Evolutionary conservation across 257 asterid species (phyloP).

Genomic region (Linaria vulgaris): DNA sequence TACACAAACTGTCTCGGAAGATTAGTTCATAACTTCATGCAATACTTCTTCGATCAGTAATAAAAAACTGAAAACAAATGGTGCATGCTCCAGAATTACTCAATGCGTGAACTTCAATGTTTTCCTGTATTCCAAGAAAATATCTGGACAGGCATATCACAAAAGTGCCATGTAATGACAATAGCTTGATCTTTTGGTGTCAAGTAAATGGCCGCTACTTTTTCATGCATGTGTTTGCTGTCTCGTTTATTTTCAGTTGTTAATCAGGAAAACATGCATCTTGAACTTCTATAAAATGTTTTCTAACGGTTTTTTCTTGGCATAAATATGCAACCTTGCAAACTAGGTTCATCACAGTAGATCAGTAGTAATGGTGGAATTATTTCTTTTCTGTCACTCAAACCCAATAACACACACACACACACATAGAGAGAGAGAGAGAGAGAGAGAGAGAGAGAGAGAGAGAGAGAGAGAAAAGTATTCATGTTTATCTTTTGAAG

Average conservation of each 20-base stretch:
- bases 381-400: not conserved
- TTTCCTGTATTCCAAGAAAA: slow-evolving; percentile 11
- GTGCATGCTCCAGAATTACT: slow-evolving; percentile 6
- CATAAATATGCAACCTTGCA: too few species aligned
- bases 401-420: too few species aligned
- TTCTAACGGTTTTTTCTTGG: too few species aligned
- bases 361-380: too few species aligned
- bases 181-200: too few species aligned
- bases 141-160: not conserved
- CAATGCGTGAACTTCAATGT: not conserved
- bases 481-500: not conserved
- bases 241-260: too few species aligned
- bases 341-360: too few species aligned
- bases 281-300: too few species aligned
- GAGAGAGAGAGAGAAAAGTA: not conserved
- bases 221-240: too few species aligned
- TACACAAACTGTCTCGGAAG: not conserved
- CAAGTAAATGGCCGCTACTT: not conserved
- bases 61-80: not conserved
- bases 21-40: not conserved
- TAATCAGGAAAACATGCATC: too few species aligned
- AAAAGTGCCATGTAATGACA: not conserved
- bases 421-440: too few species aligned
- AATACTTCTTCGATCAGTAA: not conserved
- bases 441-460: not conserved